Percentiles rank a stretch among this genome's conserved stretches.
phyloP scores from a whole-genome alignment of 768 basidiomycete genomes.

The Amanita pseudoporphyria region DNA sequence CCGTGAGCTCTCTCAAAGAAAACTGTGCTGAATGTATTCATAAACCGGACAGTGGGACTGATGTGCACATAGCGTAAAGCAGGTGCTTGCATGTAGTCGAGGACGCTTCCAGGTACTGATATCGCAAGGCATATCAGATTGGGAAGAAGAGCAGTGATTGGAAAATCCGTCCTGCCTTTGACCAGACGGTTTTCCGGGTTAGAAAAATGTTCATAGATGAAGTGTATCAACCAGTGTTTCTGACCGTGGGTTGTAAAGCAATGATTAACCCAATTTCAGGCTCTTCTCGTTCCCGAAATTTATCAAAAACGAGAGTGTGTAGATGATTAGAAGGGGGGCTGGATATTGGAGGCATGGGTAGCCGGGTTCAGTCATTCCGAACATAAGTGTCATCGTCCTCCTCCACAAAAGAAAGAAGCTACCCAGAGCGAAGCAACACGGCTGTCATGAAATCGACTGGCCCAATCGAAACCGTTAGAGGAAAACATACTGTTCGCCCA shows the following conservation, averaged over 20 bases:
- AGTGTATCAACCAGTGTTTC: constrained; percentile 7
- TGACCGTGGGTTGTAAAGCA: background rate
- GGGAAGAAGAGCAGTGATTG: constrained; percentile 1
- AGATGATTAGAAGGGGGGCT: background rate
- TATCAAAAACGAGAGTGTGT: background rate
- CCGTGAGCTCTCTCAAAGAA: too few species aligned
- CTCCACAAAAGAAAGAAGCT: background rate
- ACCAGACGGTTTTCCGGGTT: background rate
- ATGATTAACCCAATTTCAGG: background rate
- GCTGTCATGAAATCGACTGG: background rate
- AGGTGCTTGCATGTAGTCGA: constrained; percentile 4
- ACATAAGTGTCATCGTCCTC: background rate
- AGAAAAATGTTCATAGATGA: background rate
- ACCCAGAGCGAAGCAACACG: background rate
- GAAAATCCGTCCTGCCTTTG: background rate
- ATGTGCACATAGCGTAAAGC: constrained; percentile 5
- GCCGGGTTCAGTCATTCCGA: background rate
- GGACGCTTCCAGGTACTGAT: constrained; percentile 5
- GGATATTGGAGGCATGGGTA: background rate
- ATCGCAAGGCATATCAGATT: constrained; percentile 3
- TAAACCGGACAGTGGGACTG: background rate
- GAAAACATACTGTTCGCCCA: background rate
- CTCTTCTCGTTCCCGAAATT: background rate
- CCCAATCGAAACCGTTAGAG: background rate
- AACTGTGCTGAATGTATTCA: background rate